phyloP scores from a whole-genome alignment of 2,329 filamentous ascomycete species.

The Herpotrichia juniperi region DNA sequence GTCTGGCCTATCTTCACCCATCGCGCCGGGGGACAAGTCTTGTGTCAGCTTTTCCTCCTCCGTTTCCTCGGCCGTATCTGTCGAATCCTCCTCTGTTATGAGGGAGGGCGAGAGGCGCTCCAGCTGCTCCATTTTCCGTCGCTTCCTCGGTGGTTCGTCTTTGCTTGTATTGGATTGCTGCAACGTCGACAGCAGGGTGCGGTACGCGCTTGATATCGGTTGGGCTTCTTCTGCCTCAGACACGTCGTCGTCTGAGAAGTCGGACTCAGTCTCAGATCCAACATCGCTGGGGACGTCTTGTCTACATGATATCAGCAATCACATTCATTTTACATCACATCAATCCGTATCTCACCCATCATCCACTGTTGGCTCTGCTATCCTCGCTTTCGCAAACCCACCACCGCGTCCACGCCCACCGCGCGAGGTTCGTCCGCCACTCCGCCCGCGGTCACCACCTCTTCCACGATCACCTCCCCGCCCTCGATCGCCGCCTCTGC shows the following conservation, averaged over 20 bases:
- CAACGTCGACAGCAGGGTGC: constrained; percentile 62
- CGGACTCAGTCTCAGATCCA: constrained; percentile 27
- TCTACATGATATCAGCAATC: neutral
- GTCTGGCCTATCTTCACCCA: no score
- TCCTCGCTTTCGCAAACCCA: constrained; percentile 35
- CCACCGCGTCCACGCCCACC: constrained; percentile 28
- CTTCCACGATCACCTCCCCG: constrained; percentile 15
- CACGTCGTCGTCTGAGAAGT: constrained; percentile 23
- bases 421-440: constrained; percentile 34
- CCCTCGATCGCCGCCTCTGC: constrained; percentile 36
- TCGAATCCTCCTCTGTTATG: constrained; percentile 22
- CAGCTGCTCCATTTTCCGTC: constrained; percentile 57
- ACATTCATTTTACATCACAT: neutral
- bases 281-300: constrained; percentile 23
- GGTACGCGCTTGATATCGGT: constrained; percentile 56
- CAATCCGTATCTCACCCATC: constrained; percentile 34
- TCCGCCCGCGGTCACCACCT: constrained; percentile 23
- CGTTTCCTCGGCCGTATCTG: constrained; percentile 25
- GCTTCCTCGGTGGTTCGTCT: constrained; percentile 57
- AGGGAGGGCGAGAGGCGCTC: no score
- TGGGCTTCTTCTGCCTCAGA: constrained; percentile 39
- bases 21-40: no score
- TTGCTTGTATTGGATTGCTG: constrained; percentile 46
- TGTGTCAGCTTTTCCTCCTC: constrained; percentile 16
- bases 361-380: constrained; percentile 31